Evolutionary conservation across 2,329 filamentous ascomycete genomes (phyloP), one percentile per base, ranked within the genome.

Genomic region (Ophiocordyceps camponoti-saundersi): DNA sequence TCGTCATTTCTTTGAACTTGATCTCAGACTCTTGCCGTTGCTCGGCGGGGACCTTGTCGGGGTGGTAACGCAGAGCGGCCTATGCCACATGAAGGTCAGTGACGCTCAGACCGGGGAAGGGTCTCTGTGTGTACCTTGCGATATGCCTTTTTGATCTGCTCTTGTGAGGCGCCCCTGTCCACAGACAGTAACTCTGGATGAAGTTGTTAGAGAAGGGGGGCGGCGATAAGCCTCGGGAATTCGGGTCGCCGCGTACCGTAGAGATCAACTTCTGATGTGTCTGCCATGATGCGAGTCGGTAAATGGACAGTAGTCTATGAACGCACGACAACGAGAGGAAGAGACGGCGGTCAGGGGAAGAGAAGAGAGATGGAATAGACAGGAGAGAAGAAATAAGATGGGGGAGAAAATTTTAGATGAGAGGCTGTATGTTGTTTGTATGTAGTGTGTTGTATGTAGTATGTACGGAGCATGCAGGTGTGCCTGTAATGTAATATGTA

Each of bases 61-160:
- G 92, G 60, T 98, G 92, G 60, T 88, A 85, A 61, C 80, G 77
- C 47, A 95, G 75, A 13, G 90, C 88, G 53, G 87, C 82, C 87
- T 93, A 55, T 47, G n/a, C 12, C n/a, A 21, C n/a, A 21, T 40
- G n/a, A 40, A 20, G 3, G n/a, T 40, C n/a, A 40, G 36, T 18
- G 42, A 29, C 22, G 22, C 22, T 12, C 13, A 26, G 39, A 5
- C 18, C 8, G 49, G 22, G 11, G 48, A 26, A 49, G 48, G 26
- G 48, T 47, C 44, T 47, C n/a, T 46, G 60, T 20, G 2, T 67
- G 56, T 56, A 89, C 89, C 77, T 94, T 95, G 68, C 90, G 84
- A 68, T 95, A 95, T 51, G 89, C 89, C 67, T 95, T 95, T 65
- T 92, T 93, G 66, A 96, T 84, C 57, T 95, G 85, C 48, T 82